Conservation (phyloP, 2,329 filamentous ascomycete species). For the Penicillium sp. region DNA sequence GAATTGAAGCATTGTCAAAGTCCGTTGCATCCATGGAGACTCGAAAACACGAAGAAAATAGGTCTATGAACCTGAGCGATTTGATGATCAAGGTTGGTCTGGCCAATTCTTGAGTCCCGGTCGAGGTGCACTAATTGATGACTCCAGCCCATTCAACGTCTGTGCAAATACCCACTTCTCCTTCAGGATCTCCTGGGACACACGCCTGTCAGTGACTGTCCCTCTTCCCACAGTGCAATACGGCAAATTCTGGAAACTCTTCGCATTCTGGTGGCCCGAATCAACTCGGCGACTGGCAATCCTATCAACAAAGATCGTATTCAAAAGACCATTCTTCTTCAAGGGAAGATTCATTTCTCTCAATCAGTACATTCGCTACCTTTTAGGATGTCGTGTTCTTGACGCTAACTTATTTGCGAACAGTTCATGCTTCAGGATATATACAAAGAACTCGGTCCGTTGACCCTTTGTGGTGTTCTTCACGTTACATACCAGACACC, state of each 20-base stretch:
- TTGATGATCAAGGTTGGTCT: conserved; percentile 78
- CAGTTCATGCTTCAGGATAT: conserved; percentile 47
- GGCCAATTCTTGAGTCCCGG: conserved; percentile 1
- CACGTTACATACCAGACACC: conserved; percentile 78
- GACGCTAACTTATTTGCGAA: conserved; percentile 10
- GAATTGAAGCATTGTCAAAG: conserved; percentile 77
- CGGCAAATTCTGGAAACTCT: conserved; percentile 70
- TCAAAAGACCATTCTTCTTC: conserved; percentile 79
- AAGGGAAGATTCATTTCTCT: conserved; percentile 74
- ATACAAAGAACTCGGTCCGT: conserved; percentile 77
- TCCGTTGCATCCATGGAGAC: conserved; percentile 69
- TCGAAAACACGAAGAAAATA: conserved; percentile 62
- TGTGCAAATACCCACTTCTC: conserved; percentile 86
- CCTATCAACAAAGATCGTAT: conserved; percentile 66
- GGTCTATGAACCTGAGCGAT: conserved; percentile 78
- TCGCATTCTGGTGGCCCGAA: conserved; percentile 71
- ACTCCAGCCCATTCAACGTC: conserved; percentile 79
- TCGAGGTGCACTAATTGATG: conserved; percentile 13
- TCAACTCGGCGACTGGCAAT: conserved; percentile 83
- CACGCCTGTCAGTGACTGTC: conserved; percentile 82
- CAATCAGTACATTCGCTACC: conserved; percentile 57
- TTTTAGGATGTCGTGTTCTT: not conserved
- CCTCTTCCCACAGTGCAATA: conserved; percentile 75
- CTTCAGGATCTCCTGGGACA: conserved; percentile 79
- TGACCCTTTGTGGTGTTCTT: conserved; percentile 77